phyloP scores from a whole-genome alignment of 345 rosid species.

The Hevea brasiliensis region DNA sequence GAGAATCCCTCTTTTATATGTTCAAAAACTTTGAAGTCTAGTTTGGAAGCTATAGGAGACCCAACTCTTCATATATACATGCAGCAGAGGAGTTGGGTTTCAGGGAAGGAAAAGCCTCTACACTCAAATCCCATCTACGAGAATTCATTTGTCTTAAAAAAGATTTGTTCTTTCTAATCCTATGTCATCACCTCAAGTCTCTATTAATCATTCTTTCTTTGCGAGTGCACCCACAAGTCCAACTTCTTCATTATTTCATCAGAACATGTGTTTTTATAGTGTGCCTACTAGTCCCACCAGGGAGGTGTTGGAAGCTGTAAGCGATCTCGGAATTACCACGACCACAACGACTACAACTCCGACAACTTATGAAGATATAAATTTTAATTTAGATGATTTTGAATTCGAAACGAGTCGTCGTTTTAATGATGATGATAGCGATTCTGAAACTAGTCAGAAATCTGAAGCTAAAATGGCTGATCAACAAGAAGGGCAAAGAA shows the following conservation, averaged over 20 bases:
- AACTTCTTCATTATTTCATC: not conserved
- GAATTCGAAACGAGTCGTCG: constrained; percentile 41
- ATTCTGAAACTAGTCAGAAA: not conserved
- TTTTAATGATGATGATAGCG: not conserved
- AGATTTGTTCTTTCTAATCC: too few species aligned
- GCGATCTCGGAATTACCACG: not conserved
- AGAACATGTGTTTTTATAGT: constrained; percentile 23
- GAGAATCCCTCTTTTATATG: not conserved
- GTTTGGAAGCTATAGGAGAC: constrained; percentile 22
- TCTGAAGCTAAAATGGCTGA: not conserved
- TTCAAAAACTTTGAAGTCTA: constrained; percentile 21
- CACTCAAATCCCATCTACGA: too few species aligned
- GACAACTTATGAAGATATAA: not conserved
- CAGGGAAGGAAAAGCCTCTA: not conserved
- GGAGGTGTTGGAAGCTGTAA: not conserved
- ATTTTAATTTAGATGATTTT: constrained; percentile 7
- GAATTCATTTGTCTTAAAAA: too few species aligned
- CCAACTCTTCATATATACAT: not conserved
- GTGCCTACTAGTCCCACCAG: constrained; percentile 30
- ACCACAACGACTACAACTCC: not conserved
- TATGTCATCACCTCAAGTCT: constrained; percentile 1
- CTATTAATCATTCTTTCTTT: constrained; percentile 1
- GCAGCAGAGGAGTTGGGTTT: constrained; percentile 13
- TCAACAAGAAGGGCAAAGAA: not conserved
- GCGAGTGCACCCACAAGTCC: constrained; percentile 40